Evolutionary conservation across 1,139 yeast genomes (phyloP), one percentile per base, ranked within the genome.

Genomic region (Oligophagozyma castellii): DNA sequence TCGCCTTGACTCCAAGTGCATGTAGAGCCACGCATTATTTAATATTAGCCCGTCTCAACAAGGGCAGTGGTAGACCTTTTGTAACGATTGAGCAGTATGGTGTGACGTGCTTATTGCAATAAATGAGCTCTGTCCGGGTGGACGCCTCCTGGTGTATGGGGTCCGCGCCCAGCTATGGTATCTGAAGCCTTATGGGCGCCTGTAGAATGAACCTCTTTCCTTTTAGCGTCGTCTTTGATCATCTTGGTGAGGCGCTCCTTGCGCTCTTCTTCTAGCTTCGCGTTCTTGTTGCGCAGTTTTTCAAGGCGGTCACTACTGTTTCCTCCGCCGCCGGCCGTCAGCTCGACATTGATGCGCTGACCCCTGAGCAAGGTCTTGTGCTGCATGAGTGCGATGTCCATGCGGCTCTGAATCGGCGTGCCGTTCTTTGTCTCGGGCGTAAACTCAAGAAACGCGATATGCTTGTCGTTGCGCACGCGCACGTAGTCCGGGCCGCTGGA

Each of bases 241-340:
- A 52, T 38, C 22, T 55, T 51, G 23, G 41, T 44, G 40, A 68
- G 58, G 46, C 70, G 67, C 14, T 58, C 63, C 37, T 57, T 70
- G 53, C 79, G 63, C 43, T 83, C 92, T 23, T 63, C 73, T 24
- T 65, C 64, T 40, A 83, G 58, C 45, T 75, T 76, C 29, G 70
- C 78, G 51, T 86, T 84, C 63, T 89, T 86, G 30, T 67, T 70
- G 48, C 70, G 70, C 44, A 89, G 66, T 57, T 89, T 89, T 28
- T 67, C 67, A 34, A 70, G 49, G 42, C 98, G 64, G 22, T 61
- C 64, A 32, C 66, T 64, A 5, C 93, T 74, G 53, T 86, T 86
- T 29, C 98, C 98, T 25, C 98, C 98, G 27, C 98, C 98, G 30
- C 98, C 98, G 27, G 83, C 98, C 2, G 96, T 89, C 45, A 89